Conservation (phyloP, 2,329 filamentous ascomycete genomes). For the Fusarium continuum region DNA sequence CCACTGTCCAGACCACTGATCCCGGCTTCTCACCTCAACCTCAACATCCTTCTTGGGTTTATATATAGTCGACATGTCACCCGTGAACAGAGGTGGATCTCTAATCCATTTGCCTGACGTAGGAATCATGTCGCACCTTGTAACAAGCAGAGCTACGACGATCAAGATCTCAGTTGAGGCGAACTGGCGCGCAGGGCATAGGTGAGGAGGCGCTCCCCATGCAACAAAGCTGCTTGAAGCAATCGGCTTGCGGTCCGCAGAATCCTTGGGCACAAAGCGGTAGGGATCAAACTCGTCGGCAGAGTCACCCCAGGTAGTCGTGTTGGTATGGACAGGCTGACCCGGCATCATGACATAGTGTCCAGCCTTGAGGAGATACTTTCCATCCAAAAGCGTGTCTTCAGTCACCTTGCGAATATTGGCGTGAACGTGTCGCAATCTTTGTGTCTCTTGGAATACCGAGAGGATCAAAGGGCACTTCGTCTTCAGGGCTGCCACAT, state of each 20-base stretch:
- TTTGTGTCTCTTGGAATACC: conserved; percentile 20
- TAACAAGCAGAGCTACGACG: conserved; percentile 19
- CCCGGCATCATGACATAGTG: conserved; percentile 49
- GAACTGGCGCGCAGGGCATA: conserved; percentile 45
- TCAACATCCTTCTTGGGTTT: conserved; percentile 25
- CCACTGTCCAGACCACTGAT: conserved; percentile 31
- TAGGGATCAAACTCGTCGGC: conserved; percentile 34
- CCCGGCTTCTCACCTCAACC: conserved; percentile 13
- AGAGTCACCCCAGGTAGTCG: conserved; percentile 47
- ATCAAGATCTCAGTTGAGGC: conserved; percentile 43
- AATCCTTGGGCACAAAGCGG: conserved; percentile 22
- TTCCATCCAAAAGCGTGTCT: conserved; percentile 48
- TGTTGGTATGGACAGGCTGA: conserved; percentile 44
- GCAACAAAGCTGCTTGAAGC: conserved; percentile 47
- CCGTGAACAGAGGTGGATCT: conserved; percentile 1
- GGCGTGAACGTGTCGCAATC: conserved; percentile 20
- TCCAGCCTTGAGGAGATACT: conserved; percentile 50
- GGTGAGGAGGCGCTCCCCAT: conserved; percentile 44
- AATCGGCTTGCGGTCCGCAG: conserved; percentile 28
- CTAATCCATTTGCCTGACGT: conserved; percentile 1
- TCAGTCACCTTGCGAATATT: conserved; percentile 41
- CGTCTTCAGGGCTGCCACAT: conserved; percentile 27
- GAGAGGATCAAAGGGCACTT: conserved; percentile 26
- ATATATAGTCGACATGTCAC: conserved; percentile 18
- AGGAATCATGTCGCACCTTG: conserved; percentile 4